Evolutionary conservation across 192 early-diverging fungal genomes (phyloP).

Genomic region (Coemansia sp.): DNA sequence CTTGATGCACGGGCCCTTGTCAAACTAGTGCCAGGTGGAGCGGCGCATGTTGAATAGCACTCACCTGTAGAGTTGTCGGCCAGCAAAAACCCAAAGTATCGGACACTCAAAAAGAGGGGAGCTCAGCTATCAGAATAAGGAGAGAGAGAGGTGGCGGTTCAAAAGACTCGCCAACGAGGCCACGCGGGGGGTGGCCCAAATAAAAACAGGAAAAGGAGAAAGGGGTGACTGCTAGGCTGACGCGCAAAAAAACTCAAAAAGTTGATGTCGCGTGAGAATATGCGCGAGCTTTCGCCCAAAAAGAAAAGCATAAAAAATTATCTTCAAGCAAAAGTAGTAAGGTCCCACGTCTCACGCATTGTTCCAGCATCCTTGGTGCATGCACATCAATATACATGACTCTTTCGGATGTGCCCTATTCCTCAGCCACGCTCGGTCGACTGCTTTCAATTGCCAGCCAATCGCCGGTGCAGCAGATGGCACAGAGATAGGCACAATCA

Average conservation of each 20-base stretch:
- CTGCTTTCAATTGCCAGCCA: not conserved
- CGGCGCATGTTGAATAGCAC: not conserved
- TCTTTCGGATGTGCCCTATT: not conserved
- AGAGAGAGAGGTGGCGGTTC: not conserved
- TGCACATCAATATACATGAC: not conserved
- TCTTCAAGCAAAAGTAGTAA: not conserved
- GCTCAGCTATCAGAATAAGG: not conserved
- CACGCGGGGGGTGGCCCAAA: not conserved
- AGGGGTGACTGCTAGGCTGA: conserved; percentile 1
- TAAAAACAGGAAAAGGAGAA: not conserved
- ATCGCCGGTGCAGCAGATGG: conserved; percentile 8
- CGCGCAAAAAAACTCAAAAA: not conserved
- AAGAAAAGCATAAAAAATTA: not conserved
- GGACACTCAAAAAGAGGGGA: not conserved
- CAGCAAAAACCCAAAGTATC: not conserved
- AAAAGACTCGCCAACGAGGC: not conserved
- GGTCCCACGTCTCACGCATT: conserved; percentile 2
- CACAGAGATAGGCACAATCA: conserved; percentile 2
- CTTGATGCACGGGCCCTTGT: no score
- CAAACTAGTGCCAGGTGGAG: not conserved
- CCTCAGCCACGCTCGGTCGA: not conserved
- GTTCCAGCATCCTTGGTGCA: not conserved
- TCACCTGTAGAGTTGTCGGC: no score
- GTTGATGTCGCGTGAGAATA: not conserved
- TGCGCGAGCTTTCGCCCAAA: not conserved